These are phyloP conservation scores for Apostasia ramifera DNA, from an alignment of 106 monocot genomes.

Conservation along the genomic window DNA sequence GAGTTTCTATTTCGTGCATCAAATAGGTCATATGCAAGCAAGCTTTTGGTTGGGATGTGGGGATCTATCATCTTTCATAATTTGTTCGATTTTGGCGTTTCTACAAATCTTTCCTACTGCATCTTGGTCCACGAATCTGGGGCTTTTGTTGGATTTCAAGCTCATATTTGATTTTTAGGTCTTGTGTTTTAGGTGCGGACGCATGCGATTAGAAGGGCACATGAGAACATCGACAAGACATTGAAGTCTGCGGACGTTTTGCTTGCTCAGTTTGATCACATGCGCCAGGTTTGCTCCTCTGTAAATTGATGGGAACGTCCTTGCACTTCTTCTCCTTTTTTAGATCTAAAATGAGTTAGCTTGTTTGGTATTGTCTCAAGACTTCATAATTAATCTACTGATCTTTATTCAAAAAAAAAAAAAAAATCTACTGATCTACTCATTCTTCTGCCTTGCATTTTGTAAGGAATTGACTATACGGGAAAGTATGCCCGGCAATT, in stretches of 20 bases:
- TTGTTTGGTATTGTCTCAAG: too few relatives aligned
- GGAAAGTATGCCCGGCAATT: too few relatives aligned
- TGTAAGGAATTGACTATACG: too few relatives aligned
- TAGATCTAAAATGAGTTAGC: too few relatives aligned
- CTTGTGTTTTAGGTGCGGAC: conserved; percentile 38
- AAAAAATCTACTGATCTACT: too few relatives aligned
- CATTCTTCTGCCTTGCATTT: too few relatives aligned
- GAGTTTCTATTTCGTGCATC: neutral
- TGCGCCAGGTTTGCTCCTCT: conserved; percentile 31
- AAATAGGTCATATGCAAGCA: neutral
- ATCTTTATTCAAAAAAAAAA: too few relatives aligned
- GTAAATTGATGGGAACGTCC: neutral
- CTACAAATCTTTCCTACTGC: too few relatives aligned
- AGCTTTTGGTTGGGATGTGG: neutral
- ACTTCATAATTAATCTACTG: too few relatives aligned
- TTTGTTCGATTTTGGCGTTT: neutral
- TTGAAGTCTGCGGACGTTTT: conserved; percentile 49
- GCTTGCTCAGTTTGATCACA: conserved; percentile 49
- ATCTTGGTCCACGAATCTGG: too few relatives aligned
- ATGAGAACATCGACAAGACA: conserved; percentile 60
- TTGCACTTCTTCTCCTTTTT: neutral
- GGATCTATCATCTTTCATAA: too few relatives aligned
- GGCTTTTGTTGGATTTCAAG: too few relatives aligned
- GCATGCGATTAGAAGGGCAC: conserved; percentile 55
- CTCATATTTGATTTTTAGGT: neutral